A percentile compares a stretch with the other conserved stretches of the same genome.
Evolutionary conservation across 306 rosid genomes (phyloP).

Genomic region (Vigna hirtella): DNA sequence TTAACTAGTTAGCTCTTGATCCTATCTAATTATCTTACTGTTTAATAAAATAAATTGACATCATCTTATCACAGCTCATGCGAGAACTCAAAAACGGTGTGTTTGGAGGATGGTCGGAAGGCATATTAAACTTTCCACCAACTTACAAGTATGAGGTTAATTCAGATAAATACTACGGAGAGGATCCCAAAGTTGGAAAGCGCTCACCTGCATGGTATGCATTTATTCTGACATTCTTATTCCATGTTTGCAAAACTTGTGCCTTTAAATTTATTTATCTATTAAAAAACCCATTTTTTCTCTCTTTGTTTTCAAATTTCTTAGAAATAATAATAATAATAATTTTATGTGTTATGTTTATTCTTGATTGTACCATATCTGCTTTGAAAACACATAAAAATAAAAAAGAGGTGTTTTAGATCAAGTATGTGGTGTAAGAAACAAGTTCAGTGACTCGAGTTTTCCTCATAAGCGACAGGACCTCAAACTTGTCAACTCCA

Average conservation of each 20-base stretch:
- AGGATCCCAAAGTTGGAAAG: slow-evolving; percentile 76
- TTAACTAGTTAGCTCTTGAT: background rate
- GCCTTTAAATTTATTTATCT: slow-evolving; percentile 18
- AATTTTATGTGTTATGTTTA: background rate
- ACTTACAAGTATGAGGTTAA: slow-evolving; percentile 88
- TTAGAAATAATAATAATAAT: slow-evolving; percentile 4
- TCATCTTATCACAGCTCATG: slow-evolving; percentile 67
- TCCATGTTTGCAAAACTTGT: slow-evolving; percentile 29
- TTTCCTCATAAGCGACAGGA: background rate
- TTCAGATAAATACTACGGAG: slow-evolving; percentile 83
- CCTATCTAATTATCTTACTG: slow-evolving; percentile 27
- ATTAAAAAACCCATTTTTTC: background rate
- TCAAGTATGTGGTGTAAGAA: slow-evolving; percentile 18
- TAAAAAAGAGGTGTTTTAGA: background rate
- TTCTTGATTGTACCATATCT: slow-evolving; percentile 2
- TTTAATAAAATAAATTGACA: slow-evolving; percentile 46
- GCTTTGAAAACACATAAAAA: slow-evolving; percentile 12
- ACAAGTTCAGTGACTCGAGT: background rate
- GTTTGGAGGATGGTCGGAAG: slow-evolving; percentile 97
- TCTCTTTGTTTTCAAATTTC: slow-evolving; percentile 18
- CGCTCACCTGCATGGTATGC: slow-evolving; percentile 95
- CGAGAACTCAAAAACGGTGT: slow-evolving; percentile 61
- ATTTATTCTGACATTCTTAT: slow-evolving; percentile 38
- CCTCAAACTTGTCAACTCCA: background rate
- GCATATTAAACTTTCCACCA: slow-evolving; percentile 80